phyloP scores from a whole-genome alignment of 441 rosid species.

The Gossypium gossypioides region DNA sequence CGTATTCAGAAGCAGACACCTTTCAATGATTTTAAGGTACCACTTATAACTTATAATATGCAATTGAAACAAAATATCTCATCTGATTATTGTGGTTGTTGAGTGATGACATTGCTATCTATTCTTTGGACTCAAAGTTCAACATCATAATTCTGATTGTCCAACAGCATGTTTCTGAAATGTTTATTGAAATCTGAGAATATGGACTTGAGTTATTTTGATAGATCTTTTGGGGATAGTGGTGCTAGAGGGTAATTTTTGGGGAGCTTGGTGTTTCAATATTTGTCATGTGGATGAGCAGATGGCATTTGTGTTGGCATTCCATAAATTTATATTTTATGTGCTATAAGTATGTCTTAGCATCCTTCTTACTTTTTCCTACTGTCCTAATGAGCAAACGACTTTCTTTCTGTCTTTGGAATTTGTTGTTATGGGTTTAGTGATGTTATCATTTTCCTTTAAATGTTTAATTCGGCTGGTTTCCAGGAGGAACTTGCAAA shows the following conservation, averaged over 20 bases:
- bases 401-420: background rate
- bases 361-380: background rate
- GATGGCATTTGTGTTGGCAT: background rate
- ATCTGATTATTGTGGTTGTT: background rate
- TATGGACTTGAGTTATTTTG: background rate
- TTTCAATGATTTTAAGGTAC: slow-evolving; percentile 70
- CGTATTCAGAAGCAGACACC: slow-evolving; percentile 78
- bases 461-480: slow-evolving; percentile 16
- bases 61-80: background rate
- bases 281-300: background rate
- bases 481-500: slow-evolving; percentile 86
- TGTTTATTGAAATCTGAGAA: background rate
- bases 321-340: background rate
- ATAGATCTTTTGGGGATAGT: background rate
- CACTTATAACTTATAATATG: slow-evolving; percentile 3
- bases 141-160: background rate
- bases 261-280: background rate
- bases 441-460: background rate
- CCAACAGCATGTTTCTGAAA: background rate
- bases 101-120: background rate
- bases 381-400: background rate
- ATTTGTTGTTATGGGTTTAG: background rate
- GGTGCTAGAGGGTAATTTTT: background rate
- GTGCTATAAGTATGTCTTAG: background rate
- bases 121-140: background rate